A percentile compares a stretch with the other conserved stretches of the same genome.
Conservation (phyloP, 345 rosid genomes). For the Clausena lansium region DNA sequence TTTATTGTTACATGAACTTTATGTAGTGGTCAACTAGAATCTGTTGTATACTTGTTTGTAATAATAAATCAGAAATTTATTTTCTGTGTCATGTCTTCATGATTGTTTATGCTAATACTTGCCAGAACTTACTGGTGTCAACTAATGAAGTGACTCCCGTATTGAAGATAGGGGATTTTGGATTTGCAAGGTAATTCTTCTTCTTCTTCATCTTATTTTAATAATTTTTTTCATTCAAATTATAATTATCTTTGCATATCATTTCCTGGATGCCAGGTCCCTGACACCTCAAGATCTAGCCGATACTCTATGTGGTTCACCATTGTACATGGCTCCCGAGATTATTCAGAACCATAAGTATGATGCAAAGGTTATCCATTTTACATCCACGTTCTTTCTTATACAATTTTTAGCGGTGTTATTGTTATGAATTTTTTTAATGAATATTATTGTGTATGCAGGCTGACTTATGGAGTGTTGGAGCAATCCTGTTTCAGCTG, state of each 20-base stretch:
- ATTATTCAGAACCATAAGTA: conserved; percentile 73
- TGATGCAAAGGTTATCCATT: conserved; percentile 76
- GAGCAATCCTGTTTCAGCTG: conserved; percentile 77
- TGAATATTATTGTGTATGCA: conserved; percentile 27
- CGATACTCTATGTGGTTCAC: conserved; percentile 78
- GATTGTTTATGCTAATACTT: conserved; percentile 19
- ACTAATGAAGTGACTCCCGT: conserved; percentile 48
- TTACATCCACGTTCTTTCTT: neutral
- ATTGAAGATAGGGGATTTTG: conserved; percentile 88
- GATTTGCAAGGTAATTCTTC: conserved; percentile 70
- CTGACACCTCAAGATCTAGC: conserved; percentile 67
- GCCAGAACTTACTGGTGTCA: conserved; percentile 72
- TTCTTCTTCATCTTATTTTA: neutral
- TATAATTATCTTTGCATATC: conserved; percentile 3
- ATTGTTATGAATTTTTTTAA: neutral
- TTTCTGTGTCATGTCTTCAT: conserved; percentile 6
- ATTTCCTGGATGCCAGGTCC: conserved; percentile 43
- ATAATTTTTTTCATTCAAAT: neutral
- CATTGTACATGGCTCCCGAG: conserved; percentile 91
- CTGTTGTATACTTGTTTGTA: conserved; percentile 1
- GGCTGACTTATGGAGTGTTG: conserved; percentile 96
- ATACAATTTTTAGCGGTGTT: neutral
- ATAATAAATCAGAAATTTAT: conserved; percentile 8
- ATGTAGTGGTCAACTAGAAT: conserved; percentile 1
- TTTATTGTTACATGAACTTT: neutral